Percentiles rank a stretch among this genome's conserved stretches.
phyloP scores from a whole-genome alignment of 2,329 filamentous ascomycete genomes.

The Fusarium falciforme region DNA sequence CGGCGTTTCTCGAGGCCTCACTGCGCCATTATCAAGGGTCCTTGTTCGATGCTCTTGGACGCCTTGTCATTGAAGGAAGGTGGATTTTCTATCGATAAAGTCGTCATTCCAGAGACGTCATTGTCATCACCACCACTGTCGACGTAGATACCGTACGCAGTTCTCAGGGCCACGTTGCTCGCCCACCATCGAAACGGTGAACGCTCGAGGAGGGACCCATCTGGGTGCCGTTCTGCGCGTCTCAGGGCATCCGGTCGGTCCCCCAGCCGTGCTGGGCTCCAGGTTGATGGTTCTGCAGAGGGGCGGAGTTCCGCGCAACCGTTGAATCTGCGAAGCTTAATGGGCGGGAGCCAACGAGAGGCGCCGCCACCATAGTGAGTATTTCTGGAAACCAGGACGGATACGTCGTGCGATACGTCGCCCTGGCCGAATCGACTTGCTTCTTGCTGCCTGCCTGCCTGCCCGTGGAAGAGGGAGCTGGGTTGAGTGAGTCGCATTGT shows the following conservation, averaged over 20 bases:
- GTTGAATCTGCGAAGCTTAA: constrained; percentile 2
- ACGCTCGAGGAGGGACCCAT: constrained; percentile 6
- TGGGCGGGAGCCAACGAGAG: constrained; percentile 18
- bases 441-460: not conserved
- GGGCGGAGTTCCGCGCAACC: constrained; percentile 15
- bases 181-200: constrained; percentile 5
- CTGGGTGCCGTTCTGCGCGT: not conserved
- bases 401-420: constrained; percentile 9
- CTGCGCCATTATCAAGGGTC: constrained; percentile 6
- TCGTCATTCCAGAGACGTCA: not conserved
- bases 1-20: constrained; percentile 22
- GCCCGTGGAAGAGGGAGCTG: not conserved
- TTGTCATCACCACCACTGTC: not conserved
- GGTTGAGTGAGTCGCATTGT: constrained; percentile 7
- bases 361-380: constrained; percentile 15
- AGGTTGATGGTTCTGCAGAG: not conserved
- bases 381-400: not conserved
- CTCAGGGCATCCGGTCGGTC: constrained; percentile 16
- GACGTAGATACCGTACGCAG: constrained; percentile 7
- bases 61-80: not conserved
- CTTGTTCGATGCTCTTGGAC: not conserved
- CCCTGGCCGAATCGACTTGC: not conserved
- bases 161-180: constrained; percentile 18
- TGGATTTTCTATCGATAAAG: not conserved
- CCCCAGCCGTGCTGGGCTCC: constrained; percentile 22